These are phyloP conservation scores for Camelina laxa DNA, from an alignment of 345 rosid species.

Conservation along the genomic window DNA sequence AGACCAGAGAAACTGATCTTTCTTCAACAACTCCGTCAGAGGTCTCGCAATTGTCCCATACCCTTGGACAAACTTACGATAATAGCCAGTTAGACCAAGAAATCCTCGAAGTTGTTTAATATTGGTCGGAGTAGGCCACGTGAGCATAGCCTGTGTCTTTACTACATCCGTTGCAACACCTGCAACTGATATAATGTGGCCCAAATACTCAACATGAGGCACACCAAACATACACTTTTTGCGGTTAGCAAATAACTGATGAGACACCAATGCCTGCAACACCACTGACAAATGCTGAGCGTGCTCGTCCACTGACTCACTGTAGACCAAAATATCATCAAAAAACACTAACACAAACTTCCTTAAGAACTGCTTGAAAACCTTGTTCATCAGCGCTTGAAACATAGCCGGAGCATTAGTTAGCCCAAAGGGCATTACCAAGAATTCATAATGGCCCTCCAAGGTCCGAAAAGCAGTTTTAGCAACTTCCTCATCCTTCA, in stretches of 20 bases:
- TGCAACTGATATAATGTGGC: not conserved
- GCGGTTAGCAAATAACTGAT: not conserved
- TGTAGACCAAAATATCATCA: too few relatives aligned
- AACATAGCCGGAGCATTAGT: too few relatives aligned
- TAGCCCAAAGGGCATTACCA: too few relatives aligned
- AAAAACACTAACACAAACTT: too few relatives aligned
- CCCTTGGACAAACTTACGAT: not conserved
- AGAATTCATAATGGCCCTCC: too few relatives aligned
- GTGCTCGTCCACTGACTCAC: too few relatives aligned
- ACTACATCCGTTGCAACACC: not conserved
- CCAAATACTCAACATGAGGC: not conserved
- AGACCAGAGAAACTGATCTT: not conserved
- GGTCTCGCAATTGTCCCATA: not conserved
- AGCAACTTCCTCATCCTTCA: not conserved
- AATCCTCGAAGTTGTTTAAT: not conserved
- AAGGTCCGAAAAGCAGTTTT: not conserved
- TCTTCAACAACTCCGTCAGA: not conserved
- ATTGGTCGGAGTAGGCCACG: not conserved
- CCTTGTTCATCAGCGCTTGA: too few relatives aligned
- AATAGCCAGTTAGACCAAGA: not conserved
- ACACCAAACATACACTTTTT: not conserved
- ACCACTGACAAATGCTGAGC: too few relatives aligned
- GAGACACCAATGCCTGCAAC: too few relatives aligned
- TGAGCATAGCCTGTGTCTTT: not conserved
- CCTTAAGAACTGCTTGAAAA: too few relatives aligned